Conservation (phyloP, 495 filamentous ascomycete species). For the Tetracladium setigerum region DNA sequence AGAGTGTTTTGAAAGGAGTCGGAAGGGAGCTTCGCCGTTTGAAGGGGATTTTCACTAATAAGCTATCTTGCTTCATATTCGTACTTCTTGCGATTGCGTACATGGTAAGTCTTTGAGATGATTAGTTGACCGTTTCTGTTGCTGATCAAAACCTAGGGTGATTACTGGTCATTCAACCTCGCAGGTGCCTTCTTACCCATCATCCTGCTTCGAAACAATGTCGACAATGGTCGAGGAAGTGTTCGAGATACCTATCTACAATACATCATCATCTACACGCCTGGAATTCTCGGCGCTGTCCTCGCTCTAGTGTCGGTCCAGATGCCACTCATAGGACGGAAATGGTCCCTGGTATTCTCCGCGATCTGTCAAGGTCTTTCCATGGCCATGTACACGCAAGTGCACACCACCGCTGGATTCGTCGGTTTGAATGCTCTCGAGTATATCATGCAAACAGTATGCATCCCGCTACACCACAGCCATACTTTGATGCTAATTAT, state of each 20-base stretch:
- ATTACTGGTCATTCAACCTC: not conserved
- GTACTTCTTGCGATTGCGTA: too few species aligned
- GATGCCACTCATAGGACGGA: slow-evolving; percentile 32
- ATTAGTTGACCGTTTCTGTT: slow-evolving; percentile 13
- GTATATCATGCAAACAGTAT: slow-evolving; percentile 43
- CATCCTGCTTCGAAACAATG: slow-evolving; percentile 33
- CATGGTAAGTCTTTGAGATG: not conserved
- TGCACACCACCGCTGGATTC: slow-evolving; percentile 35
- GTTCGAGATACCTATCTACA: slow-evolving; percentile 31
- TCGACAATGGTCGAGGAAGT: slow-evolving; percentile 13
- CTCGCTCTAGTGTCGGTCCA: slow-evolving; percentile 32
- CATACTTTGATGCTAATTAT: too few species aligned
- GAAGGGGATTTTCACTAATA: too few species aligned
- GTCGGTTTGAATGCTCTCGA: slow-evolving; percentile 38
- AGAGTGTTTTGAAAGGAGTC: too few species aligned
- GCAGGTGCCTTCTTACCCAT: slow-evolving; percentile 33
- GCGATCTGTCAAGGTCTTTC: slow-evolving; percentile 37
- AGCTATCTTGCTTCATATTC: too few species aligned
- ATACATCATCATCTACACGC: slow-evolving; percentile 38
- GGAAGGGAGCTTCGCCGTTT: too few species aligned
- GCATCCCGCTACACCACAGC: slow-evolving; percentile 48
- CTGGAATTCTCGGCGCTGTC: slow-evolving; percentile 34
- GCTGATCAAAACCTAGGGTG: not conserved
- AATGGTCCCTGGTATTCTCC: slow-evolving; percentile 38
- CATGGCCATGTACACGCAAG: slow-evolving; percentile 34